Percentiles rank a stretch among this genome's conserved stretches.
Evolutionary conservation across 2,329 filamentous ascomycete species (phyloP).

Genomic region (Aciculosporium take): DNA sequence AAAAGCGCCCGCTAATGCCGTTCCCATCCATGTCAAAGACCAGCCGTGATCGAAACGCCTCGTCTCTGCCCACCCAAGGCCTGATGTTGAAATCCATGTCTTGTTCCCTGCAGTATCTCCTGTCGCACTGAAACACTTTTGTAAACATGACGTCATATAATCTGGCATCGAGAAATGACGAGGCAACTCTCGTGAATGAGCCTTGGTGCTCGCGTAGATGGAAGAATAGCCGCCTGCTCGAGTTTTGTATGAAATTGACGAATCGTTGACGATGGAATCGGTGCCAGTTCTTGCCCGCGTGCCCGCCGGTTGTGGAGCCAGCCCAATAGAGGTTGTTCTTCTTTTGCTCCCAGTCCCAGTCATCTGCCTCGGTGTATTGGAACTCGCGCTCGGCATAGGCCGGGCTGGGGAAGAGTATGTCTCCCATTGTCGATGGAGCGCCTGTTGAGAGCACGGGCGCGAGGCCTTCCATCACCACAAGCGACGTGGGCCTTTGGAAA

Average conservation of each 20-base stretch:
- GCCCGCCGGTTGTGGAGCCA: constrained; percentile 39
- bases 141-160: not conserved
- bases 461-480: constrained; percentile 22
- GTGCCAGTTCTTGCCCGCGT: constrained; percentile 22
- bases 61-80: constrained; percentile 11
- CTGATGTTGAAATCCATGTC: not conserved
- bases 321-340: constrained; percentile 40
- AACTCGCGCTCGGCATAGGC: constrained; percentile 30
- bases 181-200: constrained; percentile 2
- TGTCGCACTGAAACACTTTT: not conserved
- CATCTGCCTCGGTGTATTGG: constrained; percentile 24
- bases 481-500: constrained; percentile 26
- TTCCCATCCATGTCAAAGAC: constrained; percentile 43
- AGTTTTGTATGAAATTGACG: constrained; percentile 22
- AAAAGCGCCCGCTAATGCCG: constrained; percentile 38
- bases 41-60: constrained; percentile 23
- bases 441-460: constrained; percentile 34
- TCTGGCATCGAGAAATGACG: not conserved
- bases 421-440: constrained; percentile 30
- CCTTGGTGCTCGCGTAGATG: not conserved
- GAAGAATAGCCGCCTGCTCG: constrained; percentile 10
- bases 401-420: constrained; percentile 37
- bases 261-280: constrained; percentile 34
- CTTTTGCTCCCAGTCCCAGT: constrained; percentile 11
- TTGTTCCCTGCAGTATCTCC: not conserved